Evolutionary conservation across 768 basidiomycete genomes (phyloP), one percentile per base, ranked within the genome.

Genomic region (Kwoniella sp.): DNA sequence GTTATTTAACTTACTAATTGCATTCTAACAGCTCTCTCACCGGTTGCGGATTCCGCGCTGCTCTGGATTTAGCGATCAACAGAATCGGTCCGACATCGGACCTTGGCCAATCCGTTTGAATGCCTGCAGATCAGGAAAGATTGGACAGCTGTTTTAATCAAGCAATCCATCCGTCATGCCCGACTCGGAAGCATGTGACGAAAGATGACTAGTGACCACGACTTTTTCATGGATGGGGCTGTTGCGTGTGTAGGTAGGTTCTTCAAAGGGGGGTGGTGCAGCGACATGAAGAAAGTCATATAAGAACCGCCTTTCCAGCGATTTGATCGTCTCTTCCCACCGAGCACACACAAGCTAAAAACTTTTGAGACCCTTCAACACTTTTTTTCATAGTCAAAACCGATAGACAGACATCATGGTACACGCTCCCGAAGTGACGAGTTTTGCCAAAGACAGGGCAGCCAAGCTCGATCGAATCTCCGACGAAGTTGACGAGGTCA

Each of bases 401-500:
- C 9, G 17, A 23, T 12, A 3, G 9, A 4, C 28, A 50, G 20
- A 55, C 65, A 66, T 28, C 47, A 74, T 66, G 62, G 66, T 74
- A 34, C 73, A 74, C 67, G 73, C 75, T 34, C 73, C 75, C 23
- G 75, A 77, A 67, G 67, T 74, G 38, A 77, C 75, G 31, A 71
- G 73, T 17, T 64, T 65, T 28, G 54, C 73, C 58, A 74, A 77
- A 56, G 30, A 26, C n/a, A 54, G 59, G 20, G 77, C 72, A 20
- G 57, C 57, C 26, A 65, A 72, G 56, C 63, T 80, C 56, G 79
- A 80, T 55, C 69, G 52, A 9, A 56, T 78, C 45, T 75, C 73
- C 15, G 79, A 80, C 60, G 70, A 71, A 17, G 61, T 80, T 29
- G 79, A 80, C 64, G 66, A 69, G 22, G 77, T 80, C 63, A 80